phyloP scores from a whole-genome alignment of 83 land plant genomes.

The Picea mariana region DNA sequence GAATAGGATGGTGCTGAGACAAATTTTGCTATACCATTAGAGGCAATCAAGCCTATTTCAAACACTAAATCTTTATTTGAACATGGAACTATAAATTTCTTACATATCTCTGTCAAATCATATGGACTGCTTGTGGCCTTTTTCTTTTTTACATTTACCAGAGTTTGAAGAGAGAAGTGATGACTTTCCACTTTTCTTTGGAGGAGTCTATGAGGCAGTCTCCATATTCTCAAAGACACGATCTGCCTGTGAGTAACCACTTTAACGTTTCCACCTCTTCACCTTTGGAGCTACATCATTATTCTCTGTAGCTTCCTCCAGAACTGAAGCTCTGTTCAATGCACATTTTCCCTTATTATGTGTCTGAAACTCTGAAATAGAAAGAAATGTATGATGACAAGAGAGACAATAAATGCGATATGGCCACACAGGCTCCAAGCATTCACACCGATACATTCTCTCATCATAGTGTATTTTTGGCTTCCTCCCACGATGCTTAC shows the following conservation, averaged over 20 bases:
- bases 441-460: constrained; percentile 73
- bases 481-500: constrained; percentile 33
- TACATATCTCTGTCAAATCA: constrained; percentile 41
- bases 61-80: no score
- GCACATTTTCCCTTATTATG: no score
- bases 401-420: constrained; percentile 67
- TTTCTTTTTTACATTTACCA: constrained; percentile 29
- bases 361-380: neutral
- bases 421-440: constrained; percentile 83
- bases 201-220: neutral
- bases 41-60: no score
- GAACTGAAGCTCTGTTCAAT: constrained; percentile 29
- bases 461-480: constrained; percentile 30
- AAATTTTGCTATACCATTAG: no score
- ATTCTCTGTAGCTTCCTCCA: constrained; percentile 29
- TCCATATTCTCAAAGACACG: neutral
- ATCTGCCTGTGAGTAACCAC: constrained; percentile 1
- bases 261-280: constrained; percentile 23
- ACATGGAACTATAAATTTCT: constrained; percentile 51
- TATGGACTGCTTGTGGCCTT: constrained; percentile 29
- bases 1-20: no score
- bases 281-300: constrained; percentile 13
- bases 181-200: neutral
- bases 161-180: constrained; percentile 14
- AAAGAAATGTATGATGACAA: constrained; percentile 72